A percentile compares a stretch with the other conserved stretches of the same genome.
These are phyloP conservation scores for Monilinia fructigena DNA, from an alignment of 2,329 filamentous ascomycete species.

Conservation along the genomic window DNA sequence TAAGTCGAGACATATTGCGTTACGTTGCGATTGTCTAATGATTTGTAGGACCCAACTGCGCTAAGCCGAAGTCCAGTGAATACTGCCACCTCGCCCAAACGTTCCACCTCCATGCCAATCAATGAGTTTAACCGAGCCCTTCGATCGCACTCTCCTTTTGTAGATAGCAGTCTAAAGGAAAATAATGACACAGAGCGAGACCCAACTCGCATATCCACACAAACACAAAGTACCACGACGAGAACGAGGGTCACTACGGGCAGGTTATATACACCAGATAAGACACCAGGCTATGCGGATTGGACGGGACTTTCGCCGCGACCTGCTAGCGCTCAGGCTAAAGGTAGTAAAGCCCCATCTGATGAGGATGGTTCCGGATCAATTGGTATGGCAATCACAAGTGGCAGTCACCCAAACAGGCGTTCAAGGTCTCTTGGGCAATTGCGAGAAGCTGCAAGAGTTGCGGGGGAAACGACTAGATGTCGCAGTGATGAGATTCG, in stretches of 20 bases:
- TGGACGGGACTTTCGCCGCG: conserved; percentile 58
- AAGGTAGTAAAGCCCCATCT: conserved; percentile 44
- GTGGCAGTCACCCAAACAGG: conserved; percentile 51
- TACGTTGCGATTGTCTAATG: conserved; percentile 26
- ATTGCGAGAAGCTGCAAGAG: conserved; percentile 45
- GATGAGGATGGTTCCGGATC: conserved; percentile 29
- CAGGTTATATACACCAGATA: conserved; percentile 44
- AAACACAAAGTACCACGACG: conserved; percentile 36
- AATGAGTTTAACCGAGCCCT: conserved; percentile 60
- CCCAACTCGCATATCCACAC: conserved; percentile 50
- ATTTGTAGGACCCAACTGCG: conserved; percentile 44
- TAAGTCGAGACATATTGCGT: conserved; percentile 42
- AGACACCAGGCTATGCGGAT: conserved; percentile 45
- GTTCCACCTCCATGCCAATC: conserved; percentile 58
- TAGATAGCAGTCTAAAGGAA: conserved; percentile 48
- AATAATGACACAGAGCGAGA: conserved; percentile 49
- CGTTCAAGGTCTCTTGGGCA: conserved; percentile 61
- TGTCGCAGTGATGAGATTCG: conserved; percentile 63
- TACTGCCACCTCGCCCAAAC: conserved; percentile 47
- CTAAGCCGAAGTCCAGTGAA: conserved; percentile 40
- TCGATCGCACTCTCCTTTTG: conserved; percentile 60
- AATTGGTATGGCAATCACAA: conserved; percentile 63
- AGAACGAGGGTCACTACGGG: conserved; percentile 45
- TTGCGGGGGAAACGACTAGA: conserved; percentile 41
- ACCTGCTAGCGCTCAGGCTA: conserved; percentile 59